These are phyloP conservation scores for Jacaranda copaia DNA, from an alignment of 257 asterid species.

Conservation along the genomic window DNA sequence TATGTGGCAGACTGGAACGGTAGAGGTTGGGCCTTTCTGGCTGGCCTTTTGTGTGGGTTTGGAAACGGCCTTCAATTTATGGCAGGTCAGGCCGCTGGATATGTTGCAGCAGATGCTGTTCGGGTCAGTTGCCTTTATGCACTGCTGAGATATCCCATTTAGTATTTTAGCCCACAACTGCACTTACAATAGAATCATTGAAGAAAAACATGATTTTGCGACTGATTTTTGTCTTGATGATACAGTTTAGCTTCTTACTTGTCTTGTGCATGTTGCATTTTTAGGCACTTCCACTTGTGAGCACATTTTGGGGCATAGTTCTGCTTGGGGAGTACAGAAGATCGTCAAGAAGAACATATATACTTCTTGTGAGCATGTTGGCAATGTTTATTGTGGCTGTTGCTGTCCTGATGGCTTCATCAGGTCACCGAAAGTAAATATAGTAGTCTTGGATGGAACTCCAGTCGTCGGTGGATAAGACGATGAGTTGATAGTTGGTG, in stretches of 20 bases:
- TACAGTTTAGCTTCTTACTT: too few species aligned
- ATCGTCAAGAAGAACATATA: slow-evolving; percentile 78
- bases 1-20: slow-evolving; percentile 85
- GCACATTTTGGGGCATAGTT: slow-evolving; percentile 91
- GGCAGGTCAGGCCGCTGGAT: slow-evolving; percentile 77
- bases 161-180: too few species aligned
- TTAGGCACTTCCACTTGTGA: slow-evolving; percentile 94
- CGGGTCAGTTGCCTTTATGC: slow-evolving; percentile 55
- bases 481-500: too few species aligned
- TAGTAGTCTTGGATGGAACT: not conserved
- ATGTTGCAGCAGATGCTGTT: slow-evolving; percentile 99
- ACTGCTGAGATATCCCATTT: too few species aligned
- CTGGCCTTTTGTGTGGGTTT: slow-evolving; percentile 90
- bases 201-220: not conserved
- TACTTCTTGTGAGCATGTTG: slow-evolving; percentile 69
- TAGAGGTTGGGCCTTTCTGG: slow-evolving; percentile 89
- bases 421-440: slow-evolving; percentile 73
- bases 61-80: slow-evolving; percentile 73
- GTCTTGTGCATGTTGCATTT: not conserved
- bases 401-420: slow-evolving; percentile 85
- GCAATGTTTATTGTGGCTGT: slow-evolving; percentile 87
- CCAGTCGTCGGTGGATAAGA: too few species aligned
- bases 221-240: not conserved
- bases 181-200: too few species aligned
- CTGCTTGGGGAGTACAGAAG: slow-evolving; percentile 83